Conservation (phyloP, 2,329 filamentous ascomycete species). For the Sporothrix curviconia region DNA sequence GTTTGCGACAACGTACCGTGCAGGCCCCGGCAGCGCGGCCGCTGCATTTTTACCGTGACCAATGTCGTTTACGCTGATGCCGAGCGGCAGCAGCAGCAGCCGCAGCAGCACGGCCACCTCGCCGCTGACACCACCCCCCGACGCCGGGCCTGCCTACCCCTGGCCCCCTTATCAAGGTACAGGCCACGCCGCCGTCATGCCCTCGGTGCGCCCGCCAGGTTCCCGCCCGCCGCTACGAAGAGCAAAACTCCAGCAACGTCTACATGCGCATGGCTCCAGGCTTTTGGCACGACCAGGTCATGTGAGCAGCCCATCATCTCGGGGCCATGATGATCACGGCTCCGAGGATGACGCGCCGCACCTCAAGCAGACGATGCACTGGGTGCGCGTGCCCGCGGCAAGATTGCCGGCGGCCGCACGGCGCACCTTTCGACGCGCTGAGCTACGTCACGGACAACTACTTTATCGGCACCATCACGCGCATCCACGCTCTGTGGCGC, state of each 20-base stretch:
- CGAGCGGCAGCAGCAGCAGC: conserved; percentile 48
- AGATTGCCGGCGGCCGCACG: conserved; percentile 70
- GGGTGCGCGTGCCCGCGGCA: conserved; percentile 68
- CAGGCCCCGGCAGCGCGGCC: conserved; percentile 83
- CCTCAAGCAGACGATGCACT: conserved; percentile 62
- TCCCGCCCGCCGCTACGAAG: conserved; percentile 29
- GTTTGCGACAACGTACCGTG: conserved; percentile 89
- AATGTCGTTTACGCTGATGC: conserved; percentile 74
- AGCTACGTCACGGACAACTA: conserved; percentile 91
- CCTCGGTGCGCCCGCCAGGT: conserved; percentile 22
- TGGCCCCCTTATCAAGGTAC: no score
- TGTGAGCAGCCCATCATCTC: conserved; percentile 39
- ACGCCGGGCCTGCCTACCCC: no score
- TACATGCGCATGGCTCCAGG: conserved; percentile 1
- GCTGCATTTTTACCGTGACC: conserved; percentile 91
- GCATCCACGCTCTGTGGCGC: conserved; percentile 74
- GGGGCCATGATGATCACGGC: conserved; percentile 36
- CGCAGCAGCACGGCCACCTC: conserved; percentile 59
- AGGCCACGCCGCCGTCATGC: conserved; percentile 17
- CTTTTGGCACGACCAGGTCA: background rate
- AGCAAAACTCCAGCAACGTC: background rate
- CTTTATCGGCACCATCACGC: conserved; percentile 83
- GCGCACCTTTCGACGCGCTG: conserved; percentile 80
- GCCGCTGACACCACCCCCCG: conserved; percentile 34
- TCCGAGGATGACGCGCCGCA: conserved; percentile 45